These are phyloP conservation scores for Colletotrichum euphorbiae DNA, from an alignment of 2,329 filamentous ascomycete species.

Conservation along the genomic window DNA sequence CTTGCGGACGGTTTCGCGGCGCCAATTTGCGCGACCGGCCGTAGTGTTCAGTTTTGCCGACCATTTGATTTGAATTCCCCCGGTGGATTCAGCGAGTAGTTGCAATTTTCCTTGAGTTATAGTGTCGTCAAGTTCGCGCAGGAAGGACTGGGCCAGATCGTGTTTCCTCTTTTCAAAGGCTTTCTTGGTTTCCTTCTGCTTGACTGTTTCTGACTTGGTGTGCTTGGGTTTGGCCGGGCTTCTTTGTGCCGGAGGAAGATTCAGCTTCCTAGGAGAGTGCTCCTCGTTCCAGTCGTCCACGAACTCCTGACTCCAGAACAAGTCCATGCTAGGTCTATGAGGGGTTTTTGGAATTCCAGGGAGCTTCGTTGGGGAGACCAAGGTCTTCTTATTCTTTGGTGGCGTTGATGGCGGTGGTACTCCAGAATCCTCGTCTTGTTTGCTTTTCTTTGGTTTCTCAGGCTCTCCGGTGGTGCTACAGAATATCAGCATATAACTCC, in stretches of 20 bases:
- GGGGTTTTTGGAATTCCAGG: slow-evolving; percentile 63
- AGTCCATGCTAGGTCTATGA: slow-evolving; percentile 64
- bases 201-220: slow-evolving; percentile 43
- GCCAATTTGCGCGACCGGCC: slow-evolving; percentile 81
- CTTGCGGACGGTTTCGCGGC: slow-evolving; percentile 64
- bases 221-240: slow-evolving; percentile 42
- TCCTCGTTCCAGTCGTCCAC: slow-evolving; percentile 74
- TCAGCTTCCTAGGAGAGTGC: slow-evolving; percentile 63
- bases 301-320: slow-evolving; percentile 69
- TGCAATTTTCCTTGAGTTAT: slow-evolving; percentile 72
- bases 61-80: slow-evolving; percentile 80
- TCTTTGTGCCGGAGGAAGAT: slow-evolving; percentile 44
- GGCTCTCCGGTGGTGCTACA: neutral
- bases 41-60: slow-evolving; percentile 83
- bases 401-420: slow-evolving; percentile 38
- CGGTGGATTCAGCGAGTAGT: slow-evolving; percentile 69
- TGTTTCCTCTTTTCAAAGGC: slow-evolving; percentile 73
- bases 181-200: slow-evolving; percentile 61
- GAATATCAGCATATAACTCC: neutral
- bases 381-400: slow-evolving; percentile 40
- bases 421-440: neutral
- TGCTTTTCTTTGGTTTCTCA: neutral
- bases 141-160: slow-evolving; percentile 71
- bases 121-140: slow-evolving; percentile 74
- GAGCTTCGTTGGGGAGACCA: slow-evolving; percentile 49